phyloP scores from a whole-genome alignment of 371 early-diverging fungal genomes.

The Aphelidium insulamus region DNA sequence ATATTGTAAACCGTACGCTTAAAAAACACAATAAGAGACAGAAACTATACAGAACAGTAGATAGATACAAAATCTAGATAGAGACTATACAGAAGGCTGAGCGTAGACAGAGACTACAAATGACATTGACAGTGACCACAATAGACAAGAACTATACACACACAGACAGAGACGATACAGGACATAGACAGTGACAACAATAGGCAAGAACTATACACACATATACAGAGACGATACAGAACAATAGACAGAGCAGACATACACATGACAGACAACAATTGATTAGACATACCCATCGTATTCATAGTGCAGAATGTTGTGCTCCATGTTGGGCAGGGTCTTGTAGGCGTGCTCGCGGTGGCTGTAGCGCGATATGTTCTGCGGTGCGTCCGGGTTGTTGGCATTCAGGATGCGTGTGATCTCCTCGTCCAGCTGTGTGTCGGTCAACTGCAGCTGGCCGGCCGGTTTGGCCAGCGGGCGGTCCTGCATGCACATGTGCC shows the following conservation, averaged over 20 bases:
- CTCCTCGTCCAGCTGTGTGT: constrained; percentile 26
- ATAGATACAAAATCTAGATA: too few species aligned
- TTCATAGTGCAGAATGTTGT: constrained; percentile 26
- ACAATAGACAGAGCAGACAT: background rate
- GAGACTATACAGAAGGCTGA: too few species aligned
- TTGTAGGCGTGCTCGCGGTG: constrained; percentile 24
- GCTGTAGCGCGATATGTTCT: constrained; percentile 29
- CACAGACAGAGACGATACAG: background rate
- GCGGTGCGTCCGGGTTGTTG: constrained; percentile 32
- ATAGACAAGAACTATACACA: too few species aligned
- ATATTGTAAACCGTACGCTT: too few species aligned
- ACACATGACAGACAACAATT: background rate
- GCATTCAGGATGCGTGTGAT: constrained; percentile 33
- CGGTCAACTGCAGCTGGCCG: constrained; percentile 23
- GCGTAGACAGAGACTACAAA: too few species aligned
- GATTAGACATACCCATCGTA: constrained; percentile 19
- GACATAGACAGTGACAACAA: background rate
- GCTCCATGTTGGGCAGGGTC: constrained; percentile 23
- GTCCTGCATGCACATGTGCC: background rate
- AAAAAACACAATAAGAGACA: too few species aligned
- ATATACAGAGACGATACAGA: background rate
- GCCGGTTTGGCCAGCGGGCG: constrained; percentile 26
- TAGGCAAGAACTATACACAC: background rate
- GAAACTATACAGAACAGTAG: too few species aligned
- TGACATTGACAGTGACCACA: too few species aligned